Evolutionary conservation across 768 basidiomycete species (phyloP).

Genomic region (Cystofilobasidium ferigula): DNA sequence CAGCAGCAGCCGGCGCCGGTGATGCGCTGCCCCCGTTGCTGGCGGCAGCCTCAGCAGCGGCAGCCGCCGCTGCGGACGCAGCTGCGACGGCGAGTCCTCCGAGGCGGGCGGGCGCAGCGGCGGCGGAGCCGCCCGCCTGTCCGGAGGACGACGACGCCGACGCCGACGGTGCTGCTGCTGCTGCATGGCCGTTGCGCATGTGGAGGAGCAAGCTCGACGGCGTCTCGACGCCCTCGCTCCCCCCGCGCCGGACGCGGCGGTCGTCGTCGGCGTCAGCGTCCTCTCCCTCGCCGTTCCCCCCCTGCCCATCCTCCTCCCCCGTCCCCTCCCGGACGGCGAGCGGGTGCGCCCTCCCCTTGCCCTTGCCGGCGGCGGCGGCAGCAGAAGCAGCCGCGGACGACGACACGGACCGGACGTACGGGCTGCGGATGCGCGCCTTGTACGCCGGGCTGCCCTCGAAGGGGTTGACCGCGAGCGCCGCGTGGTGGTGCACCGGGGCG

Average conservation of each 20-base stretch:
- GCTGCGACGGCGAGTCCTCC: too few relatives aligned
- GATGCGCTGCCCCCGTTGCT: too few relatives aligned
- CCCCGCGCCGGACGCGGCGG: slow-evolving; percentile 1
- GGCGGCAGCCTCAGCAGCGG: too few relatives aligned
- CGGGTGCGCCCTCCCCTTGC: background rate
- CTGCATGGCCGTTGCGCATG: background rate
- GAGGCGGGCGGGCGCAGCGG: too few relatives aligned
- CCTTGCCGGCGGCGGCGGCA: too few relatives aligned
- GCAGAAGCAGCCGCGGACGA: too few relatives aligned
- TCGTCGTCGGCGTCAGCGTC: slow-evolving; percentile 5
- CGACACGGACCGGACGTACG: slow-evolving; percentile 23
- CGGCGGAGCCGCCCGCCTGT: too few relatives aligned
- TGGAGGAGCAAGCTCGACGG: background rate
- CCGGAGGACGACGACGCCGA: background rate
- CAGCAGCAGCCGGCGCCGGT: too few relatives aligned
- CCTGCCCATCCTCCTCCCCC: slow-evolving; percentile 4
- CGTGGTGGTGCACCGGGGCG: too few relatives aligned
- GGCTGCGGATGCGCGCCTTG: slow-evolving; percentile 77
- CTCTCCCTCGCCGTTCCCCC: background rate
- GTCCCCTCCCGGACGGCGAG: background rate
- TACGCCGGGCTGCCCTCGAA: slow-evolving; percentile 77
- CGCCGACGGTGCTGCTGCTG: background rate
- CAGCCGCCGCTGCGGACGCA: too few relatives aligned
- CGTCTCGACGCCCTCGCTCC: slow-evolving; percentile 8
- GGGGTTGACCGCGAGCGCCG: slow-evolving; percentile 51